Conservation (phyloP, 2,329 filamentous ascomycete genomes). For the Pseudocercospora musae region DNA sequence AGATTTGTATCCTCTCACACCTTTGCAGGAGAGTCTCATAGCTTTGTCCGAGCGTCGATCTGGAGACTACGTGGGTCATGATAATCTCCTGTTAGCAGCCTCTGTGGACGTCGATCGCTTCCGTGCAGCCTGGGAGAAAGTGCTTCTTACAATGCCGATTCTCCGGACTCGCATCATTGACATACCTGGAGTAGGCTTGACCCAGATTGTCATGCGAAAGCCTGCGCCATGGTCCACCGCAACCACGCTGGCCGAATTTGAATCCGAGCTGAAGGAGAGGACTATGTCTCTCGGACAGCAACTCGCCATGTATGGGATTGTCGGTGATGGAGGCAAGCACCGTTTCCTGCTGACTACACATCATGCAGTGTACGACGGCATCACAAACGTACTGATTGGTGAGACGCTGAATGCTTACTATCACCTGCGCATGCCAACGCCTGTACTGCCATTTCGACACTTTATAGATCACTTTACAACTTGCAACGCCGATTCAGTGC, state of each 20-base stretch:
- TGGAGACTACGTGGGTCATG: constrained; percentile 53
- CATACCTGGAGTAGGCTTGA: constrained; percentile 5
- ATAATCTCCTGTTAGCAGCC: background rate
- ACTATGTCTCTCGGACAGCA: background rate
- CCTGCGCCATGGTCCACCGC: constrained; percentile 11
- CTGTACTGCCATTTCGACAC: constrained; percentile 18
- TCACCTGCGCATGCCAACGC: background rate
- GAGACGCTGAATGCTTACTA: constrained; percentile 25
- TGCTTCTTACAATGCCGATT: constrained; percentile 34
- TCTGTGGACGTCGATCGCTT: constrained; percentile 35
- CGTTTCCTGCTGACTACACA: constrained; percentile 28
- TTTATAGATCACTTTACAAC: constrained; percentile 37
- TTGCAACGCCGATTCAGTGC: constrained; percentile 23
- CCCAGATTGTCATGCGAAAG: constrained; percentile 23
- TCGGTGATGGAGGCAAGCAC: background rate
- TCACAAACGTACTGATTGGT: constrained; percentile 37
- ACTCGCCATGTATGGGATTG: constrained; percentile 1
- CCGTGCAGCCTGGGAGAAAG: constrained; percentile 38
- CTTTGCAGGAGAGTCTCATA: constrained; percentile 41
- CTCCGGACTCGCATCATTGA: constrained; percentile 36
- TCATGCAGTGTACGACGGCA: constrained; percentile 42
- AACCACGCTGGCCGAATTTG: constrained; percentile 38
- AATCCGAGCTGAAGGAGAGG: constrained; percentile 12
- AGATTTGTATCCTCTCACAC: constrained; percentile 48
- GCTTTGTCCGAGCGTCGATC: constrained; percentile 51